A percentile compares a stretch with the other conserved stretches of the same genome.
Evolutionary conservation across 1,284 basidiomycete genomes (phyloP).

Genomic region (Moesziomyces sp.): DNA sequence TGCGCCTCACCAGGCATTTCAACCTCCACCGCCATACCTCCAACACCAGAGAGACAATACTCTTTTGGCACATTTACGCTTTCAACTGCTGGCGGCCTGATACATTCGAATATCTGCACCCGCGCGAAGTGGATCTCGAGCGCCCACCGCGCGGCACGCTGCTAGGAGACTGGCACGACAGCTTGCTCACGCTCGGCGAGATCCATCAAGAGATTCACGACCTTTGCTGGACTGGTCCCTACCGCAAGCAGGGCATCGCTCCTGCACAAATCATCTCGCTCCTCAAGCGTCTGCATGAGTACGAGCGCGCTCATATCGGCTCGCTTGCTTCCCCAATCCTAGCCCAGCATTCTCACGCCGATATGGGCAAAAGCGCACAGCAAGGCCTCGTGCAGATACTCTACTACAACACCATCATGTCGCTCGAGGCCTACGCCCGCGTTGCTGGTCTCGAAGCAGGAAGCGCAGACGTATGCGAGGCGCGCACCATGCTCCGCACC

Average conservation of each 20-base stretch:
- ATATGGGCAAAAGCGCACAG: not conserved
- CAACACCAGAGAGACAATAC: not conserved
- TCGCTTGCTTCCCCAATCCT: too few species aligned
- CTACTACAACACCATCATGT: conserved; percentile 1
- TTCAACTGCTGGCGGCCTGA: not conserved
- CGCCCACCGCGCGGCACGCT: not conserved
- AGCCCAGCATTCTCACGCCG: not conserved
- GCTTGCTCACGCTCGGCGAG: not conserved
- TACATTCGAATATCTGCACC: not conserved
- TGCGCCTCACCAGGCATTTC: not conserved
- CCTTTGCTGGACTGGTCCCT: not conserved
- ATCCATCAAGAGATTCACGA: not conserved
- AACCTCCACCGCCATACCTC: not conserved
- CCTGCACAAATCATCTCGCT: not conserved
- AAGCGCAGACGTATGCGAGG: not conserved
- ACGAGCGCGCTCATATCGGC: not conserved
- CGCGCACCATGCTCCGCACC: not conserved
- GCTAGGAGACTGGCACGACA: not conserved
- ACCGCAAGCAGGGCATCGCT: not conserved
- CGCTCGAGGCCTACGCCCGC: not conserved
- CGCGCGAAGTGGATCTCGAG: not conserved
- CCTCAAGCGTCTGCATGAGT: not conserved
- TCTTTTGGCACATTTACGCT: not conserved
- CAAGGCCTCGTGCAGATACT: not conserved
- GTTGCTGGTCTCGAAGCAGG: not conserved